A percentile compares a stretch with the other conserved stretches of the same genome.
Evolutionary conservation across 1,284 basidiomycete genomes (phyloP).

Genomic region (Tylopilus sp.): DNA sequence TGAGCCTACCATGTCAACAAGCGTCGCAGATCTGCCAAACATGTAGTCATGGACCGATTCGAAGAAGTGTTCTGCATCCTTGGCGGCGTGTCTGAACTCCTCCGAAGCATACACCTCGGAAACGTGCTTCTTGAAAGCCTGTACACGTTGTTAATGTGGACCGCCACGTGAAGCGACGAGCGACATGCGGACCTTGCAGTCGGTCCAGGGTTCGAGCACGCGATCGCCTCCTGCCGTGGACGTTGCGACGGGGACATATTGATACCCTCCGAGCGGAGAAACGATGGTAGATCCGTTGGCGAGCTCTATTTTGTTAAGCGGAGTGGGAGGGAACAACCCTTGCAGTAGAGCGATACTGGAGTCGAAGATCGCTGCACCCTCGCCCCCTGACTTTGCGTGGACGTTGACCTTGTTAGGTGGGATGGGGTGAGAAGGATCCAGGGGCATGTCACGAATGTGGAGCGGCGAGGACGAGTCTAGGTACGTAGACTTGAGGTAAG

Average conservation of each 20-base stretch:
- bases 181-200: slow-evolving; percentile 57
- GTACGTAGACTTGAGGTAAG: slow-evolving; percentile 63
- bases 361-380: slow-evolving; percentile 82
- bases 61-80: slow-evolving; percentile 62
- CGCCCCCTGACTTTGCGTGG: slow-evolving; percentile 75
- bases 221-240: slow-evolving; percentile 74
- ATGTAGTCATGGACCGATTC: slow-evolving; percentile 57
- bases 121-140: slow-evolving; percentile 66
- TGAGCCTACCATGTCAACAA: slow-evolving; percentile 61
- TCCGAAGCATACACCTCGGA: slow-evolving; percentile 52
- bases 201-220: slow-evolving; percentile 81
- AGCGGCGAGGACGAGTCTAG: slow-evolving; percentile 58
- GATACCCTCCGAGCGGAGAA: slow-evolving; percentile 77
- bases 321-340: slow-evolving; percentile 72
- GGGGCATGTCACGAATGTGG: slow-evolving; percentile 59
- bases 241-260: slow-evolving; percentile 78
- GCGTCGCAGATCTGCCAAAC: slow-evolving; percentile 58
- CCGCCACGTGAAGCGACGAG: slow-evolving; percentile 14
- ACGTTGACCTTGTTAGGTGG: slow-evolving; percentile 65
- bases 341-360: slow-evolving; percentile 71
- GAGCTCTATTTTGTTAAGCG: slow-evolving; percentile 60
- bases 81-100: slow-evolving; percentile 57
- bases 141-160: slow-evolving; percentile 6
- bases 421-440: slow-evolving; percentile 29
- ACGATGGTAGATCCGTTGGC: slow-evolving; percentile 75